Base-by-base conservation (phyloP, 106 monocot genomes). In the Phalaenopsis equestris region DNA sequence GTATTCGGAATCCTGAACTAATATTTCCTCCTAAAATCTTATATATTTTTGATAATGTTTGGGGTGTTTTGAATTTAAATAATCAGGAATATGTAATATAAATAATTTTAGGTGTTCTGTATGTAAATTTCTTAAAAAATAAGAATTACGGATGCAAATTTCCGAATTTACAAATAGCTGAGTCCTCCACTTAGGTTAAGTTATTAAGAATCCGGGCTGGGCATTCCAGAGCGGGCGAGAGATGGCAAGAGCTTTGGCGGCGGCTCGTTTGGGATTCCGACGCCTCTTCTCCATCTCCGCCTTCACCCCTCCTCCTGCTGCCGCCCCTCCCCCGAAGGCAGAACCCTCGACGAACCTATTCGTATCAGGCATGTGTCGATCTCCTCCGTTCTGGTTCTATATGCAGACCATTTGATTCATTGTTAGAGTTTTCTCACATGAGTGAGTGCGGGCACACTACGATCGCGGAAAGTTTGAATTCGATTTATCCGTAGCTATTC, bases 341-440 rank as follows among this genome's bases (percentile, higher is more conserved):
- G 81, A 81, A 42, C 81, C 81, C 38, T 64, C 58, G 8, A 41
- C 81, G 46, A 81, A 81, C 81, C 81, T 81, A 57, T 81, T 81
- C 64, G 76, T 81, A 12, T 81, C 81, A 76, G 81, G 81, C 76
- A 23, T 11, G 61, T 9, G 19, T 16, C 57, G 5, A 76, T 76
- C 48, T 76, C 76, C 30, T 48, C 48, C 21, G 48, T 74, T 74
- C 1, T 49, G 9, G 8, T 14, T 36, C 11, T 76, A 45, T 74
- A 37, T 52, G 43, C 52, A 4, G 15, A 15, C 52, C 18, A 17
- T 41, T 78, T 41, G 6, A 2, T 56, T 42, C 0, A 19, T 78
- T 23, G 57, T 41, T 78, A 41, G 55, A 39, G 57, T 39, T 57
- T 78, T 0, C 36, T 70, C 4, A 12, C 39, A 70, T 38, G 2